Conservation (phyloP, 2,329 filamentous ascomycete species). For the Talaromyces rugulosus region DNA sequence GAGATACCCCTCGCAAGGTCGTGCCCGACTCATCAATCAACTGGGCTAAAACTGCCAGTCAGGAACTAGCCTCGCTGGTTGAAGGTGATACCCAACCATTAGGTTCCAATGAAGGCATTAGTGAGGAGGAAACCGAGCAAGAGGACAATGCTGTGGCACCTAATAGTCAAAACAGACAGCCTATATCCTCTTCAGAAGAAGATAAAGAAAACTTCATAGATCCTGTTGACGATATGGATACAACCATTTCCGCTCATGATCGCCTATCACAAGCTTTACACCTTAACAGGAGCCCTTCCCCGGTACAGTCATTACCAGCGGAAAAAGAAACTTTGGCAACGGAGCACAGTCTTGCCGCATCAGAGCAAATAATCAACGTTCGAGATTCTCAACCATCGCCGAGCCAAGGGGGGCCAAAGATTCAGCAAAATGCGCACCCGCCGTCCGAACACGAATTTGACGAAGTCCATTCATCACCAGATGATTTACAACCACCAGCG, state of each 20-base stretch:
- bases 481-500: slow-evolving; percentile 3
- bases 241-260: slow-evolving; percentile 31
- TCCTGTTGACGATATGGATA: slow-evolving; percentile 23
- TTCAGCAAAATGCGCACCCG: slow-evolving; percentile 7
- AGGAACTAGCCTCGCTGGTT: slow-evolving; percentile 5
- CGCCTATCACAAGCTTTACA: slow-evolving; percentile 36
- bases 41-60: slow-evolving; percentile 2
- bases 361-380: slow-evolving; percentile 31
- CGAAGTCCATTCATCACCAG: slow-evolving; percentile 8
- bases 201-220: slow-evolving; percentile 45
- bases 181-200: slow-evolving; percentile 34
- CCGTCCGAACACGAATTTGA: slow-evolving; percentile 6
- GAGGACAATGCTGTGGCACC: slow-evolving; percentile 35
- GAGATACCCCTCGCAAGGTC: background rate
- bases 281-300: slow-evolving; percentile 19
- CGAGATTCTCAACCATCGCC: slow-evolving; percentile 36
- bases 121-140: slow-evolving; percentile 46
- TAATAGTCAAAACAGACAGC: slow-evolving; percentile 25
- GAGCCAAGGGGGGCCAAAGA: slow-evolving; percentile 2
- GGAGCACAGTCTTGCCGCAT: slow-evolving; percentile 10
- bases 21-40: background rate
- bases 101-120: slow-evolving; percentile 21
- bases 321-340: slow-evolving; percentile 3
- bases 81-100: slow-evolving; percentile 18
- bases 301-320: slow-evolving; percentile 1